Percentiles rank a stretch among this genome's conserved stretches.
phyloP scores from a whole-genome alignment of 2,329 filamentous ascomycete species.

The Penicillium sp. region DNA sequence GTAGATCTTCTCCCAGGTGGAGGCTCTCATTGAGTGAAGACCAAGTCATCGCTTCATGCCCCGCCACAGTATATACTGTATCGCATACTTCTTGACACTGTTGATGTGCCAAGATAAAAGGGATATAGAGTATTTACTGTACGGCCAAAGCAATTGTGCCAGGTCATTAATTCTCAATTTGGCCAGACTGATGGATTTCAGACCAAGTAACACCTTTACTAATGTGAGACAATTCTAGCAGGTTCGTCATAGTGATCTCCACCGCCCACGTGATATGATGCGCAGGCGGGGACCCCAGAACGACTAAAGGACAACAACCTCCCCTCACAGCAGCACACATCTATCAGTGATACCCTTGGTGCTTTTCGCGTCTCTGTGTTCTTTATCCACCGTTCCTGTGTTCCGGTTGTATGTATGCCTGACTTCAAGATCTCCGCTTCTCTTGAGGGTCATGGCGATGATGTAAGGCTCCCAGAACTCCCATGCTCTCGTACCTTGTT shows the following conservation, averaged over 20 bases:
- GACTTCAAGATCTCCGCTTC: constrained; percentile 93
- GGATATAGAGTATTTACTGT: background rate
- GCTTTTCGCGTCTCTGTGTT: constrained; percentile 2
- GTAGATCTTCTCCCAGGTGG: background rate
- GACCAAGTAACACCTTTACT: background rate
- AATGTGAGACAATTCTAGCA: constrained; percentile 22
- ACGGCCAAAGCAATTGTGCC: background rate
- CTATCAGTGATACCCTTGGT: constrained; percentile 9
- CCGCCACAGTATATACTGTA: background rate
- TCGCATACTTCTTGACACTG: background rate
- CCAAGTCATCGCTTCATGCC: background rate
- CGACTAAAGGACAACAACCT: constrained; percentile 27
- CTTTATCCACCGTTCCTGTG: background rate
- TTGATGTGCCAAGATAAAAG: too few relatives aligned
- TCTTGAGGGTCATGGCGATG: constrained; percentile 84
- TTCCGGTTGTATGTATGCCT: constrained; percentile 56
- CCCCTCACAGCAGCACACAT: constrained; percentile 5
- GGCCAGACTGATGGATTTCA: background rate
- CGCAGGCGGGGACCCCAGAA: constrained; percentile 26
- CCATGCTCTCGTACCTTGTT: constrained; percentile 18
- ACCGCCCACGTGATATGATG: constrained; percentile 36
- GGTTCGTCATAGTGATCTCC: constrained; percentile 20
- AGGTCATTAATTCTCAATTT: background rate
- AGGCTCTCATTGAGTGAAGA: background rate
- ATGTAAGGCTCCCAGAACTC: constrained; percentile 61